Evolutionary conservation across 2,329 filamentous ascomycete genomes (phyloP).

Genomic region (Pseudocercospora cruenta): DNA sequence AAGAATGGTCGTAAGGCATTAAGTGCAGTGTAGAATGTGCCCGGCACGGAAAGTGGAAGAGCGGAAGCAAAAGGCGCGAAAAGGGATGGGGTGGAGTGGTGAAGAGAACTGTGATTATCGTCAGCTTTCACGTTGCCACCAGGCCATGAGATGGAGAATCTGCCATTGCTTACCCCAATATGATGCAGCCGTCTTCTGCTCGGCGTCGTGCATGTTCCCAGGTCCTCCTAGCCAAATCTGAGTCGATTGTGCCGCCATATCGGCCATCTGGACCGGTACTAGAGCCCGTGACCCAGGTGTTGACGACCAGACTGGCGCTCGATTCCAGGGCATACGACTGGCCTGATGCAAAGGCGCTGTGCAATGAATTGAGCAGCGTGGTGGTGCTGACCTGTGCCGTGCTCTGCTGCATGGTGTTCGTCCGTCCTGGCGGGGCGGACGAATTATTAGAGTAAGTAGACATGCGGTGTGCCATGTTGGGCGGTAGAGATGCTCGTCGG

Average conservation of each 20-base stretch:
- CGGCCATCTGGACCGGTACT: constrained; percentile 70
- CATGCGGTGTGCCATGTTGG: constrained; percentile 63
- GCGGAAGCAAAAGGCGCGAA: constrained; percentile 79
- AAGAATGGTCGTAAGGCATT: constrained; percentile 84
- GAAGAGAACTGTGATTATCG: constrained; percentile 68
- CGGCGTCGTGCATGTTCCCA: constrained; percentile 96
- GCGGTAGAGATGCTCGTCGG: constrained; percentile 15
- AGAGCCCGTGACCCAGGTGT: constrained; percentile 87
- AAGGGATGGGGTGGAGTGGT: constrained; percentile 84
- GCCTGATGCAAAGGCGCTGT: constrained; percentile 81
- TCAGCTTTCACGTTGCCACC: constrained; percentile 13
- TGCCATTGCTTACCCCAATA: constrained; percentile 70
- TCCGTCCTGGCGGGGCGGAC: constrained; percentile 53
- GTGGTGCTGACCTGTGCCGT: constrained; percentile 82
- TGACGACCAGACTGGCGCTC: constrained; percentile 88
- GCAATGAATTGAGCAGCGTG: constrained; percentile 86
- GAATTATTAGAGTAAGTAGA: constrained; percentile 66
- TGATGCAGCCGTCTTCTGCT: constrained; percentile 92
- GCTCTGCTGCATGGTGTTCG: constrained; percentile 55
- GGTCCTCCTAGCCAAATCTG: constrained; percentile 74
- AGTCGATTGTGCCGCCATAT: constrained; percentile 77
- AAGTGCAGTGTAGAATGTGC: constrained; percentile 75
- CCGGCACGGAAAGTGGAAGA: constrained; percentile 78
- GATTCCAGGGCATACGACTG: constrained; percentile 87
- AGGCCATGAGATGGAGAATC: background rate